Evolutionary conservation across 1,139 yeast species (phyloP), one percentile per base, ranked within the genome.

Genomic region (Taphrina pruni): DNA sequence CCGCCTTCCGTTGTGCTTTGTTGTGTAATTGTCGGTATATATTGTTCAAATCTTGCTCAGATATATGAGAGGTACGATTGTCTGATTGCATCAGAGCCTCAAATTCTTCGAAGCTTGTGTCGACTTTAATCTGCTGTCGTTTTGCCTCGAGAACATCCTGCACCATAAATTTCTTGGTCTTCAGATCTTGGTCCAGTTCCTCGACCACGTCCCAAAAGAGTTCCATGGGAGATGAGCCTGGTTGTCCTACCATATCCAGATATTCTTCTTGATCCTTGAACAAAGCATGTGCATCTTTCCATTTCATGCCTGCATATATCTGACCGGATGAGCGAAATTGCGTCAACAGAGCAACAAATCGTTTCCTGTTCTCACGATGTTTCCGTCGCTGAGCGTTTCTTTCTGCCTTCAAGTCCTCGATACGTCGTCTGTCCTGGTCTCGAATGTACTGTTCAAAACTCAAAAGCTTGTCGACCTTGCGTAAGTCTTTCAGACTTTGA

Each of bases 141-240:
- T 60, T 73, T 41, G 83, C 85, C 0, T 82, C 77, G 39, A 89
- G 72, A 3, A 85, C 77, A 71, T 84, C 87, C 60, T 84, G 84
- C 0, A 87, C 84, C 62, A 87, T 77, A 69, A 88, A 91, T 69
- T 85, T 84, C 75, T 87, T 86, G 32, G 86, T 85, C 72, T 83
- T 84, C 58, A 89, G 75, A 1, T 82, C 76, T 70, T 87, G 85
- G 45, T 83, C 82, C 74, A 86, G 86, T 69, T 85, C 88, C 73
- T 89, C 93, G 1, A 88, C 83, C 0, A 84, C 76, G 76, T 93
- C 97, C 86, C 91, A 85, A 75, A 89, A 90, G 57, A 90, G 78
- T 71, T 92, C 97, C 48, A 88, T 76, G 0, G 97, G 89, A 0
- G 87, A 83, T 0, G 97, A 91, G 0, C 97, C 97, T 56, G 86